A percentile compares a stretch with the other conserved stretches of the same genome.
Evolutionary conservation across 1,284 basidiomycete species (phyloP).

Genomic region (Trichosporon ovoides): DNA sequence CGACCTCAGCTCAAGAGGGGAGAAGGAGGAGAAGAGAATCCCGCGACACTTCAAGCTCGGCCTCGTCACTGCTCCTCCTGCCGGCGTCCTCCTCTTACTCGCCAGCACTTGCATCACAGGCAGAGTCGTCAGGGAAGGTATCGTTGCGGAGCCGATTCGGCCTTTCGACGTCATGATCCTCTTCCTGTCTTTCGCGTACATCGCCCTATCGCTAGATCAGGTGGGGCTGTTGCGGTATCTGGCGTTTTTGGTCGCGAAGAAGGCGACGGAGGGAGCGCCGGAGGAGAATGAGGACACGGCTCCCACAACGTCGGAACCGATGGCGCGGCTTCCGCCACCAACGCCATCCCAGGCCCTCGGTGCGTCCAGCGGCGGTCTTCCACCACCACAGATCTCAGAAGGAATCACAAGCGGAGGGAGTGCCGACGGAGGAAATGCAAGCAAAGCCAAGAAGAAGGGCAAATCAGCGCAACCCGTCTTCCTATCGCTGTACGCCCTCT

Average conservation of each 20-base stretch:
- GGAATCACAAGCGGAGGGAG: too few species aligned
- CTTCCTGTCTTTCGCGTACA: conserved; percentile 86
- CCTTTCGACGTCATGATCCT: conserved; percentile 91
- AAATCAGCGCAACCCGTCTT: conserved; percentile 64
- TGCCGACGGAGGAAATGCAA: too few species aligned
- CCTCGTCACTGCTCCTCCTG: conserved; percentile 68
- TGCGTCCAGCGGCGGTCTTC: too few species aligned
- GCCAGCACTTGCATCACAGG: conserved; percentile 67
- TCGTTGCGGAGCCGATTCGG: conserved; percentile 61
- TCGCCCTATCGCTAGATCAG: conserved; percentile 80
- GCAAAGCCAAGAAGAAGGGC: too few species aligned
- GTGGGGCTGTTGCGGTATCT: conserved; percentile 81
- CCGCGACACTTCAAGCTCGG: conserved; percentile 55
- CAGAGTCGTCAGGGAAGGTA: conserved; percentile 61
- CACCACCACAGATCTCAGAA: too few species aligned
- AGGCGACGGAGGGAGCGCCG: conserved; percentile 54
- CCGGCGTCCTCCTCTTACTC: conserved; percentile 72
- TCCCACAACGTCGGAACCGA: not conserved
- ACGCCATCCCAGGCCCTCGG: too few species aligned
- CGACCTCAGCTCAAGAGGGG: too few species aligned
- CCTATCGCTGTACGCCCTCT: conserved; percentile 71
- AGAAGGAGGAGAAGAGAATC: not conserved
- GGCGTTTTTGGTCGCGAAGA: conserved; percentile 79
- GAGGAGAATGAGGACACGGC: not conserved
- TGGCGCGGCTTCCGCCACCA: not conserved